Conservation (phyloP, 2,329 filamentous ascomycete species). For the Thyridium curvatum region DNA sequence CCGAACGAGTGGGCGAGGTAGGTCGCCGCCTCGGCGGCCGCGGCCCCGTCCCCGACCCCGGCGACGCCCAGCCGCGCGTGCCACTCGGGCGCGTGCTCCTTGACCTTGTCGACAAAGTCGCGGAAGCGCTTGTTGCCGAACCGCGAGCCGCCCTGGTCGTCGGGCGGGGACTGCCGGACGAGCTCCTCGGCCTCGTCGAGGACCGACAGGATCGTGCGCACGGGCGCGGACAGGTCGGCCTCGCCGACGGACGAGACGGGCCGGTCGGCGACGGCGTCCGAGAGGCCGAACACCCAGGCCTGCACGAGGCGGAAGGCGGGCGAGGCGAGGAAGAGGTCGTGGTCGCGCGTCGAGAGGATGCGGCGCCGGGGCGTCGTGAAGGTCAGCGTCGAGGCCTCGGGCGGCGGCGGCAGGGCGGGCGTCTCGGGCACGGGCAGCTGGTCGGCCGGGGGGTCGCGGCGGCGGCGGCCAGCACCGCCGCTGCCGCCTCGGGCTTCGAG, state of each 20-base stretch:
- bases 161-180: constrained; percentile 64
- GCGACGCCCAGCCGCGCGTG: constrained; percentile 54
- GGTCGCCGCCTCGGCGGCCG: constrained; percentile 64
- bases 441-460: constrained; percentile 44
- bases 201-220: constrained; percentile 61
- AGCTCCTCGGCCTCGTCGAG: constrained; percentile 64
- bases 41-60: constrained; percentile 29
- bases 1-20: constrained; percentile 84
- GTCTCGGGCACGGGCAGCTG: constrained; percentile 65
- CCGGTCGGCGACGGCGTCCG: constrained; percentile 70
- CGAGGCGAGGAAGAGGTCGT: constrained; percentile 73
- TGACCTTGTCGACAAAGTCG: constrained; percentile 66
- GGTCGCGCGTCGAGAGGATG: constrained; percentile 76
- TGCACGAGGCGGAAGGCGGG: constrained; percentile 69
- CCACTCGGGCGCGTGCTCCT: constrained; percentile 52
- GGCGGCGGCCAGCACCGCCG: no score
- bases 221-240: constrained; percentile 47
- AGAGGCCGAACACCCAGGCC: constrained; percentile 80
- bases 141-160: constrained; percentile 80
- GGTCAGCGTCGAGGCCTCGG: constrained; percentile 49
- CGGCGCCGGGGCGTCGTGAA: constrained; percentile 67
- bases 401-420: constrained; percentile 63
- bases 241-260: constrained; percentile 57
- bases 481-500: constrained; percentile 65
- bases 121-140: constrained; percentile 95